Conservation (phyloP, 805 yeast species). For the Saccharomycopsis babjevae region DNA sequence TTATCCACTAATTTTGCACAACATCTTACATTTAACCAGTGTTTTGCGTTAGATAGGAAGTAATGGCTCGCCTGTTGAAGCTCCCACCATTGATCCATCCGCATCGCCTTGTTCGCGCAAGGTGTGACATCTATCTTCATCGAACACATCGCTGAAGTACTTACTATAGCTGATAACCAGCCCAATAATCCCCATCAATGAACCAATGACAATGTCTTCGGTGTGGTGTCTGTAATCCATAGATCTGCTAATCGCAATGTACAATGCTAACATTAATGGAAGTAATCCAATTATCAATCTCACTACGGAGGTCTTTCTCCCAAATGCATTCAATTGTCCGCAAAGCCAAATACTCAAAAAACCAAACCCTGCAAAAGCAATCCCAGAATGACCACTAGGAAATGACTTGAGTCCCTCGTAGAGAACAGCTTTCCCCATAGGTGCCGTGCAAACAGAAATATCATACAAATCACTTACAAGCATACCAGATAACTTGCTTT, state of each 20-base stretch:
- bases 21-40: no score
- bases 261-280: conserved; percentile 60
- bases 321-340: conserved; percentile 50
- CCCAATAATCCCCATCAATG: conserved; percentile 48
- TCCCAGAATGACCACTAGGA: conserved; percentile 73
- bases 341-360: conserved; percentile 54
- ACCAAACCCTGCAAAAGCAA: conserved; percentile 59
- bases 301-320: conserved; percentile 49
- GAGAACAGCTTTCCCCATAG: conserved; percentile 24
- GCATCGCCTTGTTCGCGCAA: background rate
- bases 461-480: conserved; percentile 15
- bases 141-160: conserved; percentile 35
- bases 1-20: no score
- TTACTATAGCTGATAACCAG: conserved; percentile 34
- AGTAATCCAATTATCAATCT: conserved; percentile 40
- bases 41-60: no score
- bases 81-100: no score
- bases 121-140: conserved; percentile 28
- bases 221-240: conserved; percentile 93
- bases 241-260: conserved; percentile 78
- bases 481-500: background rate
- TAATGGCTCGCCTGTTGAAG: no score
- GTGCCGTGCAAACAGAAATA: conserved; percentile 26
- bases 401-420: conserved; percentile 73
- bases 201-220: conserved; percentile 70